phyloP scores from a whole-genome alignment of 169 alveolate species.

The Eimeria brunetti region DNA sequence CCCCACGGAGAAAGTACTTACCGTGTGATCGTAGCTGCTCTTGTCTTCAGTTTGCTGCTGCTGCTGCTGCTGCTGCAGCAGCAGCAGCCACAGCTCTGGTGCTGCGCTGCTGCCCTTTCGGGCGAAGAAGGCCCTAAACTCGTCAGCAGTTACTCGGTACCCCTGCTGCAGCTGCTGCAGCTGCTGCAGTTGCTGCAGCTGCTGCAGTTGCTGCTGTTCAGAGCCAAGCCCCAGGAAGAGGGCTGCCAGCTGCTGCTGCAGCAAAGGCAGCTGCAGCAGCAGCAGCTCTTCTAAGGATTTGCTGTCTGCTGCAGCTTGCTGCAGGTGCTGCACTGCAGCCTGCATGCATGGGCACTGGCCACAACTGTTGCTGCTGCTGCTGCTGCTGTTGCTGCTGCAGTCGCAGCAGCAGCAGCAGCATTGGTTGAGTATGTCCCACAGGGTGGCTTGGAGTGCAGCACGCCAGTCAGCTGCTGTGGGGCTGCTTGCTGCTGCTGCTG shows the following conservation, averaged over 20 bases:
- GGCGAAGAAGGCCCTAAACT: constrained; percentile 21
- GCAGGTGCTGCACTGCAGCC: neutral
- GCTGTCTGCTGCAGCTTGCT: neutral
- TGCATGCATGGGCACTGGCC: constrained; percentile 12
- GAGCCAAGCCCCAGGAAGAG: constrained; percentile 14
- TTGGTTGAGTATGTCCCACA: neutral
- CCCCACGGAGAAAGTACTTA: neutral
- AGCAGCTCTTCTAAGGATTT: constrained; percentile 7
- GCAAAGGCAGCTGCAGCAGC: constrained; percentile 55
- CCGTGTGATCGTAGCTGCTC: neutral
- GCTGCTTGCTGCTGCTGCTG: neutral
- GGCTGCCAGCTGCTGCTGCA: constrained; percentile 56
- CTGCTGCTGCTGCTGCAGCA: constrained; percentile 46
- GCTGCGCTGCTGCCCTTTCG: constrained; percentile 28
- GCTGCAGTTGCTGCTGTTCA: constrained; percentile 50
- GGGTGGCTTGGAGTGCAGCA: constrained; percentile 21
- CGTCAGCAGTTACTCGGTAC: neutral
- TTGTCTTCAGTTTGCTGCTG: neutral
- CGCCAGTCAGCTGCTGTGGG: constrained; percentile 55
- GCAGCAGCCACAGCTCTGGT: constrained; percentile 56
- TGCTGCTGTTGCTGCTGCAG: constrained; percentile 39
- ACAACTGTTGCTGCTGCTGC: constrained; percentile 19
- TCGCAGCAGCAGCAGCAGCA: no score
- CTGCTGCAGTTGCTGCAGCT: constrained; percentile 39
- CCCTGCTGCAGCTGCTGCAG: constrained; percentile 42